These are phyloP conservation scores for Paragyromitra xinjiangensis DNA, from an alignment of 495 filamentous ascomycete species.

Conservation along the genomic window DNA sequence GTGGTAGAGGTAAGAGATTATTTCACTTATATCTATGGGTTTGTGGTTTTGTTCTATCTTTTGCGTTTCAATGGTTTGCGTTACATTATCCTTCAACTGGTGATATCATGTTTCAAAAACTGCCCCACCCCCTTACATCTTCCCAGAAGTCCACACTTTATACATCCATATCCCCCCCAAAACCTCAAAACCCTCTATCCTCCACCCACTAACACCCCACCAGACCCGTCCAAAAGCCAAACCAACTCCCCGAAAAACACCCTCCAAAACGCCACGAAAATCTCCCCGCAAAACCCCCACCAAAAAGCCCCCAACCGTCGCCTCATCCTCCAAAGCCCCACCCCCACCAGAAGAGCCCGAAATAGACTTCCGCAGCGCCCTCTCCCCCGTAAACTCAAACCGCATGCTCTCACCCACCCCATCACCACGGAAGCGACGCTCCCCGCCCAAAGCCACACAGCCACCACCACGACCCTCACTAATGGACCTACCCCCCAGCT, in stretches of 20 bases:
- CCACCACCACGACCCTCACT: background rate
- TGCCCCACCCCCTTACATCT: background rate
- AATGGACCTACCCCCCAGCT: background rate
- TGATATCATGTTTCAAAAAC: conserved; percentile 2
- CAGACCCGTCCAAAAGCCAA: conserved; percentile 7
- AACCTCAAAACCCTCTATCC: background rate
- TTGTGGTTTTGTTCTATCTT: background rate
- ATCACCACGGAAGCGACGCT: conserved; percentile 25
- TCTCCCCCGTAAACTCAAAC: conserved; percentile 28
- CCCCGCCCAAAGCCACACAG: background rate
- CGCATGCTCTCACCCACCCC: conserved; percentile 23
- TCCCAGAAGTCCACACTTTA: background rate
- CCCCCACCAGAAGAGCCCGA: conserved; percentile 9
- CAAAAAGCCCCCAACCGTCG: conserved; percentile 13
- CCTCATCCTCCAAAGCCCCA: conserved; percentile 26
- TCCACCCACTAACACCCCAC: background rate
- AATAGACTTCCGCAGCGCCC: conserved; percentile 13
- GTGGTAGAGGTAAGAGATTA: conserved; percentile 12
- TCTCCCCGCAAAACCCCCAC: background rate
- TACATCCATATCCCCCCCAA: background rate
- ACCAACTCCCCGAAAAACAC: conserved; percentile 19
- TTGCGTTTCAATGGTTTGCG: background rate
- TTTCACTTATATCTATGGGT: background rate
- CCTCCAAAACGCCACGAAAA: conserved; percentile 11
- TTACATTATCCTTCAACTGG: background rate